phyloP scores from a whole-genome alignment of 2,329 filamentous ascomycete species.

The Ophiosphaerella herpotricha region DNA sequence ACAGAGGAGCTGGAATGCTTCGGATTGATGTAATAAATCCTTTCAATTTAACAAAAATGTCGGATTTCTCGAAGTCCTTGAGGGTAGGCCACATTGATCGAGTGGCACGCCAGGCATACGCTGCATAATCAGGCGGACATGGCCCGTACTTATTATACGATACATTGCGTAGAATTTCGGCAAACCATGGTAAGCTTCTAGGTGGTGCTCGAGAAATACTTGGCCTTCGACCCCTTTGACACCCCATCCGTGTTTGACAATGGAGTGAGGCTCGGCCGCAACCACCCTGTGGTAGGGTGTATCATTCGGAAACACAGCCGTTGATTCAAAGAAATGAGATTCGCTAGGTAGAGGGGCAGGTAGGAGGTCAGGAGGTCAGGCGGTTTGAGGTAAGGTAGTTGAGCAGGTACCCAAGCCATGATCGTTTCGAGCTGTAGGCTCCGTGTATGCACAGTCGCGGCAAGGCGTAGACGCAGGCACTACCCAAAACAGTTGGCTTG shows the following conservation, averaged over 20 bases:
- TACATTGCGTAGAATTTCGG: slow-evolving; percentile 14
- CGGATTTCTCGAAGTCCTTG: slow-evolving; percentile 8
- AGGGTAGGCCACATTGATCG: slow-evolving; percentile 8
- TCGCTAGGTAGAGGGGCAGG: slow-evolving; percentile 11
- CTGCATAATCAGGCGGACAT: slow-evolving; percentile 13
- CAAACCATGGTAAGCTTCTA: slow-evolving; percentile 1
- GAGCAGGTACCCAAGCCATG: slow-evolving; percentile 4
- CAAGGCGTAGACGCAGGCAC: not conserved
- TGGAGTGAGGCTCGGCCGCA: slow-evolving; percentile 10
- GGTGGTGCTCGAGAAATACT: slow-evolving; percentile 9
- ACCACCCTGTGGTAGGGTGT: slow-evolving; percentile 9
- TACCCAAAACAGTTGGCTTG: too few relatives aligned
- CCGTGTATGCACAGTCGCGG: not conserved
- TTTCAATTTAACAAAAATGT: slow-evolving; percentile 9
- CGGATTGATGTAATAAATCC: slow-evolving; percentile 6
- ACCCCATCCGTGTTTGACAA: slow-evolving; percentile 9
- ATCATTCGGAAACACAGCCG: slow-evolving; percentile 9
- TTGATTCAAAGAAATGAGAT: slow-evolving; percentile 7
- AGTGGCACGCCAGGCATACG: slow-evolving; percentile 7
- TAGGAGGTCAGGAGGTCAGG: not conserved
- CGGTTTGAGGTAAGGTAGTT: slow-evolving; percentile 7
- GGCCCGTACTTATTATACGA: slow-evolving; percentile 9
- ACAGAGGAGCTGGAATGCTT: slow-evolving; percentile 2
- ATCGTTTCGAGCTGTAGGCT: not conserved
- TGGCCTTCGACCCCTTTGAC: slow-evolving; percentile 11